phyloP scores from a whole-genome alignment of 176 grass and related monocot genomes.

The Phoenix dactylifera region DNA sequence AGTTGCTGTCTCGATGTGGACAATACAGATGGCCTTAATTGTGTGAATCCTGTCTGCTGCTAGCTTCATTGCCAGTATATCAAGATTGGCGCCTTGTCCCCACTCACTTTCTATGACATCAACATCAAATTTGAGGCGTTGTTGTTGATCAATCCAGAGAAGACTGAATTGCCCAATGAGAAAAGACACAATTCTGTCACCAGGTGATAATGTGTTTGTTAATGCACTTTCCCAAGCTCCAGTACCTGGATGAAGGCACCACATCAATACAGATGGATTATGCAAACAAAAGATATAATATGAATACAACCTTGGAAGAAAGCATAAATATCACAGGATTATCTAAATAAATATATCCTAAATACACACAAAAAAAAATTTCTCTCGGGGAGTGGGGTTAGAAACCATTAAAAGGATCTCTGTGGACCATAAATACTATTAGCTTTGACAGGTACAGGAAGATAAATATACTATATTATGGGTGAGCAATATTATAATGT shows the following conservation, averaged over 20 bases:
- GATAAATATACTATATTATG: too few relatives aligned
- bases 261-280: too few relatives aligned
- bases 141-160: constrained; percentile 97
- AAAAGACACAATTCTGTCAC: constrained; percentile 70
- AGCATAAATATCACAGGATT: too few relatives aligned
- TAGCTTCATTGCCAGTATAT: constrained; percentile 45
- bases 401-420: too few relatives aligned
- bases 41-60: constrained; percentile 31
- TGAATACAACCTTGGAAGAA: too few relatives aligned
- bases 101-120: constrained; percentile 88
- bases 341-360: too few relatives aligned
- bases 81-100: constrained; percentile 75
- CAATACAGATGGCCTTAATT: constrained; percentile 95
- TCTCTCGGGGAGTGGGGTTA: too few relatives aligned
- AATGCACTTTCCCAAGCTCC: constrained; percentile 98
- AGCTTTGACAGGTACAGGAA: too few relatives aligned
- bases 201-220: constrained; percentile 92
- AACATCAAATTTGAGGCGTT: constrained; percentile 73
- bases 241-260: constrained; percentile 30
- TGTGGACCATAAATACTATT: too few relatives aligned
- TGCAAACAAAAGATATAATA: too few relatives aligned
- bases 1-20: constrained; percentile 98
- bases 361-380: too few relatives aligned
- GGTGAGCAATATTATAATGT: too few relatives aligned
- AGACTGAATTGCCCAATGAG: constrained; percentile 92